These are phyloP conservation scores for Amanita phalloides DNA, from an alignment of 768 basidiomycete genomes.

Conservation along the genomic window DNA sequence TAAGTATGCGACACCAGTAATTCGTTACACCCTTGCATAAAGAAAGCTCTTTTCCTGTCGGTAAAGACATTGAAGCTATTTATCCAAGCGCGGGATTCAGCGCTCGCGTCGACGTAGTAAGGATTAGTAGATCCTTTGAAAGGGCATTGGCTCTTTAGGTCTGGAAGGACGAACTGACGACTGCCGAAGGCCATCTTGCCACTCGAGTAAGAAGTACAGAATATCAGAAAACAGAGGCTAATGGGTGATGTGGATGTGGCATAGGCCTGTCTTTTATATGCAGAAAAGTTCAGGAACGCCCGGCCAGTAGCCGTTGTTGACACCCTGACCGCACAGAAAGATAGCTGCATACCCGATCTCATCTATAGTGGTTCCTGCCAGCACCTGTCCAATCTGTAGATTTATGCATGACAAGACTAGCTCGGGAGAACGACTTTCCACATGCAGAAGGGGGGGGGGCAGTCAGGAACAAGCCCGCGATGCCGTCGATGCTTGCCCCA, in stretches of 20 bases:
- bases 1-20: slow-evolving; percentile 53
- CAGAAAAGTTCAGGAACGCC: neutral
- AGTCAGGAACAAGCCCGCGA: slow-evolving; percentile 1
- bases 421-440: neutral
- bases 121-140: slow-evolving; percentile 42
- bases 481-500: neutral
- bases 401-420: neutral
- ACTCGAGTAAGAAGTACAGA: neutral
- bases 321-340: neutral
- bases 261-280: slow-evolving; percentile 4
- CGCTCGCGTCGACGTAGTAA: slow-evolving; percentile 41
- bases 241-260: slow-evolving; percentile 9
- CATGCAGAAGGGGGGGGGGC: neutral
- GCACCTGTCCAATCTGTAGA: slow-evolving; percentile 4
- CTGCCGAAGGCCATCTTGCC: slow-evolving; percentile 11
- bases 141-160: slow-evolving; percentile 40
- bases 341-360: slow-evolving; percentile 6
- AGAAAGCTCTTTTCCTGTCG: slow-evolving; percentile 53
- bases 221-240: slow-evolving; percentile 8
- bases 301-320: slow-evolving; percentile 1
- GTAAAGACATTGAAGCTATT: slow-evolving; percentile 48
- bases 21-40: slow-evolving; percentile 49
- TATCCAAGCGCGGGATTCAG: slow-evolving; percentile 52
- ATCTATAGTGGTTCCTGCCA: slow-evolving; percentile 1
- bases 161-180: slow-evolving; percentile 41